These are phyloP conservation scores for Nicotiana attenuata DNA, from an alignment of 257 asterid species.

Conservation along the genomic window DNA sequence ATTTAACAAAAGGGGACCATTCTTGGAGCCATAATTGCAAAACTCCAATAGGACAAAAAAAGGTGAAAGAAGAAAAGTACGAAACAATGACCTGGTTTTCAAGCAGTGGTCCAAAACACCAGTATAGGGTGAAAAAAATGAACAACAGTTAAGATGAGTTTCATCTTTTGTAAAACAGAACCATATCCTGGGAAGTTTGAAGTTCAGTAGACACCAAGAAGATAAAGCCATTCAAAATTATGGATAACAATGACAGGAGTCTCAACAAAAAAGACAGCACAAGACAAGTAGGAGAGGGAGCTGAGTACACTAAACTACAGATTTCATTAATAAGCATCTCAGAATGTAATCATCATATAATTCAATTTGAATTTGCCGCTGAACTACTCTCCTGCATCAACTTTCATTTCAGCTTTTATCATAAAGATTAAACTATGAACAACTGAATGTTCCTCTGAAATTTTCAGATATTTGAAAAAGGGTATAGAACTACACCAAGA, in stretches of 20 bases:
- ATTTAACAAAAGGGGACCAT: neutral
- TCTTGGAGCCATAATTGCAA: slow-evolving; percentile 2
- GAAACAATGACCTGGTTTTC: slow-evolving; percentile 7
- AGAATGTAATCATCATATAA: slow-evolving; percentile 15
- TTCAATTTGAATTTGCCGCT: slow-evolving; percentile 34
- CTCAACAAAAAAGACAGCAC: slow-evolving; percentile 21
- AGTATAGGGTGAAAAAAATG: slow-evolving; percentile 9
- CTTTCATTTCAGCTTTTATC: slow-evolving; percentile 1
- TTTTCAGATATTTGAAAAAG: slow-evolving; percentile 5
- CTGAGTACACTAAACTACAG: slow-evolving; percentile 28
- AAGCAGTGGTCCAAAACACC: slow-evolving; percentile 20
- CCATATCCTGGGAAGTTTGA: neutral
- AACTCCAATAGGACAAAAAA: neutral
- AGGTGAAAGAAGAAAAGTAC: neutral
- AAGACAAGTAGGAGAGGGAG: slow-evolving; percentile 31
- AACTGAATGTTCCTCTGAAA: neutral
- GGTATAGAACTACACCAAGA: neutral
- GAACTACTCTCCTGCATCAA: slow-evolving; percentile 12
- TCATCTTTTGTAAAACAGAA: slow-evolving; percentile 13
- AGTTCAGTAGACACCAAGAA: slow-evolving; percentile 14
- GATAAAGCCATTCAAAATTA: slow-evolving; percentile 12
- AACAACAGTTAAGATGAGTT: slow-evolving; percentile 17
- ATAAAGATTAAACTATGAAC: slow-evolving; percentile 3
- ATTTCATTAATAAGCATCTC: slow-evolving; percentile 29
- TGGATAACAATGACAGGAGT: slow-evolving; percentile 27